Conservation (phyloP, 2,329 filamentous ascomycete genomes). For the Curvularia verruculosa region DNA sequence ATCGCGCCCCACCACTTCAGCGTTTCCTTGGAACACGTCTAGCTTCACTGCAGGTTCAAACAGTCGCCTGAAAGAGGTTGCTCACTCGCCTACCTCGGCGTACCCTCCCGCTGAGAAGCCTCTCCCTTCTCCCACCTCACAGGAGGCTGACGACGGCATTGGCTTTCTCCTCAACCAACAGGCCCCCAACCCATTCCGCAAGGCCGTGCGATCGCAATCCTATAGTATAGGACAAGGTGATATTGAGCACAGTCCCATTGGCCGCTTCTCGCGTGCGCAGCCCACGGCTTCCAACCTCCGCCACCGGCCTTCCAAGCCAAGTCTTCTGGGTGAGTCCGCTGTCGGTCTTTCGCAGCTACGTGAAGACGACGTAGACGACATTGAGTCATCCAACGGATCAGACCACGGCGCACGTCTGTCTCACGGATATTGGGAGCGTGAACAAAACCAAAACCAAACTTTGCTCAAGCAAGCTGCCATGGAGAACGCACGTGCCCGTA, state of each 20-base stretch:
- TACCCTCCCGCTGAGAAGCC: slow-evolving; percentile 30
- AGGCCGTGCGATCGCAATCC: slow-evolving; percentile 93
- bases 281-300: slow-evolving; percentile 60
- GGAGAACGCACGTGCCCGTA: slow-evolving; percentile 44
- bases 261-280: slow-evolving; percentile 57
- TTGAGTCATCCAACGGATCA: slow-evolving; percentile 66
- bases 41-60: slow-evolving; percentile 36
- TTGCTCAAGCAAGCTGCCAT: slow-evolving; percentile 48
- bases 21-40: slow-evolving; percentile 54
- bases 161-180: slow-evolving; percentile 42
- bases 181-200: slow-evolving; percentile 87
- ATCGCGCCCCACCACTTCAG: slow-evolving; percentile 48
- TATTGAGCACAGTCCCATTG: slow-evolving; percentile 50
- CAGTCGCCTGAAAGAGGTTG: slow-evolving; percentile 41
- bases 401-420: slow-evolving; percentile 56
- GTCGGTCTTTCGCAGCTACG: slow-evolving; percentile 41
- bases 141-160: slow-evolving; percentile 58
- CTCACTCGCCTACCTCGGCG: slow-evolving; percentile 44
- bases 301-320: slow-evolving; percentile 79
- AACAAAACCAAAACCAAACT: slow-evolving; percentile 41
- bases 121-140: slow-evolving; percentile 37
- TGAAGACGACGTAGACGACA: slow-evolving; percentile 63
- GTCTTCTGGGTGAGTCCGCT: slow-evolving; percentile 69
- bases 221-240: slow-evolving; percentile 94
- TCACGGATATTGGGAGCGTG: slow-evolving; percentile 41